Conservation (phyloP, 2,329 filamentous ascomycete species). For the Paecilomyces niveus region DNA sequence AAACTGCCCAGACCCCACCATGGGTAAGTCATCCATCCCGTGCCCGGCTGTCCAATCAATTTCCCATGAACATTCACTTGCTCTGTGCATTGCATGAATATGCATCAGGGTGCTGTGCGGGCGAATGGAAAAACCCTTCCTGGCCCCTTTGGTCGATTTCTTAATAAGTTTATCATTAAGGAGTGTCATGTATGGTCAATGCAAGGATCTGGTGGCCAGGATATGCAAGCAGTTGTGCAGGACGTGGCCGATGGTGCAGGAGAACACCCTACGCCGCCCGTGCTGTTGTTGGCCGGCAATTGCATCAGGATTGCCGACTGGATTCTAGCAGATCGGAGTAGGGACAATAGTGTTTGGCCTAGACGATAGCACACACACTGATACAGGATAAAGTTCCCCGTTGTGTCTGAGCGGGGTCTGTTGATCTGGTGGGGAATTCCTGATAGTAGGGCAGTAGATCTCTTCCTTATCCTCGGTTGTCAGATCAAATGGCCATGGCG, state of each 20-base stretch:
- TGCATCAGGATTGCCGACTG: not conserved
- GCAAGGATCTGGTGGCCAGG: not conserved
- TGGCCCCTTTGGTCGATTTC: not conserved
- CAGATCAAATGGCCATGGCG: not conserved
- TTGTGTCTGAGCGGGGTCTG: not conserved
- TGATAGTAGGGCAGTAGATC: not conserved
- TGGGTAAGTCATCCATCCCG: not conserved
- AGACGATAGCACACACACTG: not conserved
- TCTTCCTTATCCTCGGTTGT: not conserved
- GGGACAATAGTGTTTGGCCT: not conserved
- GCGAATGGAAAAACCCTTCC: not conserved
- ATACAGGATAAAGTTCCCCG: not conserved
- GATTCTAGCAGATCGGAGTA: not conserved
- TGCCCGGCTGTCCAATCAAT: not conserved
- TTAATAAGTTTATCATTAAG: not conserved
- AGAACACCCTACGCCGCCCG: not conserved
- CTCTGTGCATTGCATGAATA: not conserved
- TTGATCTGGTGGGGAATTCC: not conserved
- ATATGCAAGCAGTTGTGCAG: not conserved
- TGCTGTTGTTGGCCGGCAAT: not conserved
- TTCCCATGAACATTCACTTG: not conserved
- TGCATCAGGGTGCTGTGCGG: not conserved
- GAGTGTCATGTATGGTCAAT: not conserved
- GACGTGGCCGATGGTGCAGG: not conserved
- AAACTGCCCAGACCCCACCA: not conserved